These are phyloP conservation scores for Candida frijolesensis DNA, from an alignment of 1,139 yeast species.

Conservation along the genomic window DNA sequence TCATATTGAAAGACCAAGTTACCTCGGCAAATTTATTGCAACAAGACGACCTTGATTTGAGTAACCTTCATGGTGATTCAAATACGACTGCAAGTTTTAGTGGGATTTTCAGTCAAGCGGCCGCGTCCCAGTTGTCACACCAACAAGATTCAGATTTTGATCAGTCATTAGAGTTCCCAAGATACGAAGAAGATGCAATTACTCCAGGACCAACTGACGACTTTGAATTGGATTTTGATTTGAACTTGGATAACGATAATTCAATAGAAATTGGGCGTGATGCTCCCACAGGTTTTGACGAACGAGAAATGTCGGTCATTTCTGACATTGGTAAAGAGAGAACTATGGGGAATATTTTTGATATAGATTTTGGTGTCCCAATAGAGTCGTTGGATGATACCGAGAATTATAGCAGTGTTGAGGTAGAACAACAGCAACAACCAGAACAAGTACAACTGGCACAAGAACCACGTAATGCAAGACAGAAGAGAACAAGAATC, in stretches of 20 bases:
- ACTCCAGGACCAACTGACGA: slow-evolving; percentile 19
- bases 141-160: slow-evolving; percentile 29
- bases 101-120: slow-evolving; percentile 14
- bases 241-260: slow-evolving; percentile 43
- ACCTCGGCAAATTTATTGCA: slow-evolving; percentile 74
- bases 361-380: slow-evolving; percentile 32
- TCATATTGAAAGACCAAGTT: slow-evolving; percentile 74
- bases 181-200: slow-evolving; percentile 32
- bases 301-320: slow-evolving; percentile 26
- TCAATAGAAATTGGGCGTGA: slow-evolving; percentile 56
- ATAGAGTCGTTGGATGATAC: slow-evolving; percentile 31
- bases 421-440: slow-evolving; percentile 22
- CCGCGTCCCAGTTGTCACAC: slow-evolving; percentile 9
- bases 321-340: slow-evolving; percentile 31
- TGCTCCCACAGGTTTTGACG: slow-evolving; percentile 23
- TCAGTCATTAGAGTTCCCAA: slow-evolving; percentile 61
- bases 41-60: slow-evolving; percentile 65
- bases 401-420: slow-evolving; percentile 16
- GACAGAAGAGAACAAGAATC: slow-evolving; percentile 34
- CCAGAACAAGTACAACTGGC: slow-evolving; percentile 12
- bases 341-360: slow-evolving; percentile 19
- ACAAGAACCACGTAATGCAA: slow-evolving; percentile 22
- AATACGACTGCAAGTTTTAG: slow-evolving; percentile 8
- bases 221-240: slow-evolving; percentile 53
- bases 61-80: slow-evolving; percentile 28